phyloP scores from a whole-genome alignment of 139 green algal species.

The Trebouxia sp. region DNA sequence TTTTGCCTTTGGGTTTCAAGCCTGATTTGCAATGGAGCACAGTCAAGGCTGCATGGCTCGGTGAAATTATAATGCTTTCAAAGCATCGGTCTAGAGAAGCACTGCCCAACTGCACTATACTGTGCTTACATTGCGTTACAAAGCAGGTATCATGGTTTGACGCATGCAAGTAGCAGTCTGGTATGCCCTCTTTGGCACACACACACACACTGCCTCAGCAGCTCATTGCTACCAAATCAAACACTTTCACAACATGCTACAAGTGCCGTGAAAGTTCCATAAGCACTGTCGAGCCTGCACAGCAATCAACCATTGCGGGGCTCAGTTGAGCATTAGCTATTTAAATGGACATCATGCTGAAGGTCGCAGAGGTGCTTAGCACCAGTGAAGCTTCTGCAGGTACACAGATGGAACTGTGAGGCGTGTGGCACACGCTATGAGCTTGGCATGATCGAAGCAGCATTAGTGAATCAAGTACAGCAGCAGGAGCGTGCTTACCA shows the following conservation, averaged over 20 bases:
- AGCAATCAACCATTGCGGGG: background rate
- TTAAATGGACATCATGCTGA: background rate
- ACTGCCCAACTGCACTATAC: no score
- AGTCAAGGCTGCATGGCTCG: background rate
- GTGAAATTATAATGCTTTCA: no score
- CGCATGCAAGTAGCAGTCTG: no score
- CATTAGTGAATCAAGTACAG: constrained; percentile 60
- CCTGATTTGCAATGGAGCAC: background rate
- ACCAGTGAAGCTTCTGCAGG: background rate
- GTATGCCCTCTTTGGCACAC: no score
- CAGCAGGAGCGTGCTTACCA: constrained; percentile 64
- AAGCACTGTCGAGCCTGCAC: background rate
- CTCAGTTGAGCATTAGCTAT: background rate
- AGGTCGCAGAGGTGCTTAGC: background rate
- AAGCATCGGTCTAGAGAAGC: no score
- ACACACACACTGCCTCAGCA: no score
- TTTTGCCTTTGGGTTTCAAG: background rate
- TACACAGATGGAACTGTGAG: constrained; percentile 51
- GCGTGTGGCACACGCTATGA: constrained; percentile 65
- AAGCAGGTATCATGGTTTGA: no score
- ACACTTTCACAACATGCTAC: no score
- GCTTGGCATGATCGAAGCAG: constrained; percentile 65
- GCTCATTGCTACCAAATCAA: no score
- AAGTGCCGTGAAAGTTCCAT: no score
- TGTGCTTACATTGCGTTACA: no score